These are phyloP conservation scores for Claviceps citrina DNA, from an alignment of 2,329 filamentous ascomycete genomes.

Conservation along the genomic window DNA sequence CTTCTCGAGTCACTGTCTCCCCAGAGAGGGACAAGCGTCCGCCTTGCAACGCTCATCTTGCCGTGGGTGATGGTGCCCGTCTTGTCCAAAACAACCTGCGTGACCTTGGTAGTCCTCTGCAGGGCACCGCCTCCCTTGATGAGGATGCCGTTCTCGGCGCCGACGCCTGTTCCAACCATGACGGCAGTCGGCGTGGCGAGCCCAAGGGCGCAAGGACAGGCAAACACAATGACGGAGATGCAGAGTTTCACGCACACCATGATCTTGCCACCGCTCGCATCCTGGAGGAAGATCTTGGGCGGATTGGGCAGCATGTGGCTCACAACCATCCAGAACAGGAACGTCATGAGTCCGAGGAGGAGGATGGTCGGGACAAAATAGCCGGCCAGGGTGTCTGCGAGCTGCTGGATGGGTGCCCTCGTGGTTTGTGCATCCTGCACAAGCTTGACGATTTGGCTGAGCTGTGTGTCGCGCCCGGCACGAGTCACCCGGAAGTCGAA, in stretches of 20 bases:
- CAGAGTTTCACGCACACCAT: conserved; percentile 97
- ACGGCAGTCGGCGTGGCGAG: conserved; percentile 91
- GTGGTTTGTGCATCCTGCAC: conserved; percentile 94
- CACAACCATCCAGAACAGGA: conserved; percentile 84
- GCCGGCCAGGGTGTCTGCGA: conserved; percentile 81
- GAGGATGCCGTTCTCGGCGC: conserved; percentile 90
- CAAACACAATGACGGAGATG: conserved; percentile 96
- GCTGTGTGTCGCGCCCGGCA: conserved; percentile 85
- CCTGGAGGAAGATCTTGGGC: conserved; percentile 73
- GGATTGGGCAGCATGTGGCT: conserved; percentile 73
- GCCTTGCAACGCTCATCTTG: conserved; percentile 79
- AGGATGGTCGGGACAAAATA: conserved; percentile 90
- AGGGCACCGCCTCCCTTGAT: conserved; percentile 91
- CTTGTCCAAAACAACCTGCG: conserved; percentile 85
- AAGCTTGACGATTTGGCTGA: conserved; percentile 96
- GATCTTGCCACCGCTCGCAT: conserved; percentile 71
- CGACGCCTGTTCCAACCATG: conserved; percentile 97
- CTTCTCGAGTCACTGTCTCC: conserved; percentile 49
- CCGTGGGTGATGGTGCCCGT: conserved; percentile 89
- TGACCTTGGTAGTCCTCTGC: conserved; percentile 80
- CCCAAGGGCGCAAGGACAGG: conserved; percentile 91
- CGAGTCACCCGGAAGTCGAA: conserved; percentile 85
- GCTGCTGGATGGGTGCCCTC: conserved; percentile 81
- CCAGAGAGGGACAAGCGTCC: conserved; percentile 55
- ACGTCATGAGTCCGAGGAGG: conserved; percentile 67